Evolutionary conservation across 192 early-diverging fungal species (phyloP), one percentile per base, ranked within the genome.

Genomic region (Gorgonomyces haynaldii): DNA sequence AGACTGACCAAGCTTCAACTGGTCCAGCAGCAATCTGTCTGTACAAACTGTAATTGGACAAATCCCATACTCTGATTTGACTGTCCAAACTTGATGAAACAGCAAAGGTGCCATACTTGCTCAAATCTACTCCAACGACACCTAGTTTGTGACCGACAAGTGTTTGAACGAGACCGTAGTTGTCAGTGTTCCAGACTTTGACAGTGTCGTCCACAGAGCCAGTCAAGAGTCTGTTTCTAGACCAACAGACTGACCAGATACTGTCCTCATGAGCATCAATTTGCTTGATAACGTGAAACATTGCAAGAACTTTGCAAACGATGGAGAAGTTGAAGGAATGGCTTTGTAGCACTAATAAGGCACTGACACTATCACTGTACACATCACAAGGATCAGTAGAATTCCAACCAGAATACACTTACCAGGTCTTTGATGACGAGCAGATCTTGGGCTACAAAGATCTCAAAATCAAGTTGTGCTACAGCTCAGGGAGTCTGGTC

Each of bases 381-480:
- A 5, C 12, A 7, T 9, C 39, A 5, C 39, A 40, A 8, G 4
- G 4, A 5, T 20, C 16, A 4, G 4, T 22, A 5, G 61, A 67
- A 47, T 89, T 93, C 63, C 74, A 81, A 45, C 91, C 91, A 10
- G 70, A 66, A 24, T 96, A 82, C 53, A 89, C 89, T 2, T 90
- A 96, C 60, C 81, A 81, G 15, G 71, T 96, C 21, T 96, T 88
- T 67, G 74, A 84, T 41, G 79, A 90, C 25, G 85, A 95, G 61
- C 75, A 78, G 17, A 75, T 91, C 13, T 91, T 84, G 46, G 93
- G 93, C 28, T 97, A 88, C 67, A 89, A 88, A 62, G 77, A 82
- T 29, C 63, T 95, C 44, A 45, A 57, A 24, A 80, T 90, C 46
- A 74, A 87, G 86, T 55, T 96, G 12, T 65, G 72, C 39, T 93